A percentile compares a stretch with the other conserved stretches of the same genome.
Conservation (phyloP, 495 filamentous ascomycete species). For the Halenospora varia region DNA sequence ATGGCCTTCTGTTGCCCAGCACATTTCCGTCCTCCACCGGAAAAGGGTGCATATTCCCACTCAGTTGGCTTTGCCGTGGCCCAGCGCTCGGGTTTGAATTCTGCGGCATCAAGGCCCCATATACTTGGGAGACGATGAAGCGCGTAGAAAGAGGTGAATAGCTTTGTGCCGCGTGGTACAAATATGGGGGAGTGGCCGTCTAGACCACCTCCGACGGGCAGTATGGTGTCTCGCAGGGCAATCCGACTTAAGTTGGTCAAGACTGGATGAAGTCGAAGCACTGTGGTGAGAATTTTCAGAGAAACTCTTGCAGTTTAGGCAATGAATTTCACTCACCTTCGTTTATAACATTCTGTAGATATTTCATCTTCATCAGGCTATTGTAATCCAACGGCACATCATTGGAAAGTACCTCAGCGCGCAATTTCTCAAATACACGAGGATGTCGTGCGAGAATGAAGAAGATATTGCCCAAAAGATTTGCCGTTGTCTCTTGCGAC, state of each 20-base stretch:
- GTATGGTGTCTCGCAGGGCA: constrained; percentile 34
- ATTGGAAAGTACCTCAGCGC: not conserved
- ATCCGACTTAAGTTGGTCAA: constrained; percentile 42
- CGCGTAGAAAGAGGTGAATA: constrained; percentile 35
- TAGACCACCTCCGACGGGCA: constrained; percentile 48
- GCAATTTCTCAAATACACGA: not conserved
- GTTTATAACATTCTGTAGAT: constrained; percentile 48
- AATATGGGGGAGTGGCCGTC: constrained; percentile 42
- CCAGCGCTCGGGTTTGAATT: constrained; percentile 31
- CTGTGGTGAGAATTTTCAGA: not conserved
- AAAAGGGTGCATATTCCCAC: constrained; percentile 24
- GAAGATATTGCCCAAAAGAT: constrained; percentile 18
- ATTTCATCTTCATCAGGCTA: constrained; percentile 29
- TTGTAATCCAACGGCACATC: constrained; percentile 13
- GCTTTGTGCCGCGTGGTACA: constrained; percentile 31
- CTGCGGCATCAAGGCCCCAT: constrained; percentile 29
- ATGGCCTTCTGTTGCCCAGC: constrained; percentile 21
- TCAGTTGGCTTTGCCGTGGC: constrained; percentile 12
- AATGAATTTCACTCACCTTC: constrained; percentile 36
- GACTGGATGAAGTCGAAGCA: constrained; percentile 32
- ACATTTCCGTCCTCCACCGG: constrained; percentile 25
- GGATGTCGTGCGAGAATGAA: constrained; percentile 15
- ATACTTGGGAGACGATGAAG: constrained; percentile 32
- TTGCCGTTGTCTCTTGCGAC: constrained; percentile 29
- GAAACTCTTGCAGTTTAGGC: constrained; percentile 25